These are phyloP conservation scores for Ochromonas danica DNA, from an alignment of 108 stramenopile species.

Conservation along the genomic window DNA sequence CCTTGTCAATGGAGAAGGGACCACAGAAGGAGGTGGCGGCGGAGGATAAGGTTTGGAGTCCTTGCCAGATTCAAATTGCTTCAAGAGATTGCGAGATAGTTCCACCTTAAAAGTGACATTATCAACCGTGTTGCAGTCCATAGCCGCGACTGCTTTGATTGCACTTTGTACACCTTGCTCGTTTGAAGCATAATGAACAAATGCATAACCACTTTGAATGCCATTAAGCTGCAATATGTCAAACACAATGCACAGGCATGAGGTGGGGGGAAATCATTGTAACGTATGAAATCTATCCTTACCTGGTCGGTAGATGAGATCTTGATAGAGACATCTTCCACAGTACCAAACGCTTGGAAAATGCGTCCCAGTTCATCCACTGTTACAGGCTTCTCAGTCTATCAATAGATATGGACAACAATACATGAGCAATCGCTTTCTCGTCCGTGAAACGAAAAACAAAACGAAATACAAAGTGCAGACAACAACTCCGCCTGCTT, in stretches of 20 bases:
- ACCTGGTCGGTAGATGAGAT: neutral
- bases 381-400: neutral
- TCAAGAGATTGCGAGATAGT: neutral
- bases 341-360: slow-evolving; percentile 8
- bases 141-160: neutral
- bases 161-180: neutral
- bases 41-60: no score
- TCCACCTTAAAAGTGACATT: slow-evolving; percentile 6
- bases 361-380: neutral
- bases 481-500: no score
- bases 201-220: slow-evolving; percentile 25
- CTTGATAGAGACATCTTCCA: slow-evolving; percentile 20
- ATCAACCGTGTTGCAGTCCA: neutral
- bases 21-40: no score
- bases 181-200: neutral
- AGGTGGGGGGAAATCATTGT: neutral
- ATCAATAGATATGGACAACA: neutral
- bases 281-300: neutral
- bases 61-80: slow-evolving; percentile 13
- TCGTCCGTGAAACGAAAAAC: neutral
- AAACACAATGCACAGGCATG: neutral
- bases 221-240: neutral
- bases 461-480: no score
- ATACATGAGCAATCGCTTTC: neutral
- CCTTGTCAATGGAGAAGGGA: no score